These are phyloP conservation scores for Monosporascus cannonballus DNA, from an alignment of 2,329 filamentous ascomycete genomes.

Conservation along the genomic window DNA sequence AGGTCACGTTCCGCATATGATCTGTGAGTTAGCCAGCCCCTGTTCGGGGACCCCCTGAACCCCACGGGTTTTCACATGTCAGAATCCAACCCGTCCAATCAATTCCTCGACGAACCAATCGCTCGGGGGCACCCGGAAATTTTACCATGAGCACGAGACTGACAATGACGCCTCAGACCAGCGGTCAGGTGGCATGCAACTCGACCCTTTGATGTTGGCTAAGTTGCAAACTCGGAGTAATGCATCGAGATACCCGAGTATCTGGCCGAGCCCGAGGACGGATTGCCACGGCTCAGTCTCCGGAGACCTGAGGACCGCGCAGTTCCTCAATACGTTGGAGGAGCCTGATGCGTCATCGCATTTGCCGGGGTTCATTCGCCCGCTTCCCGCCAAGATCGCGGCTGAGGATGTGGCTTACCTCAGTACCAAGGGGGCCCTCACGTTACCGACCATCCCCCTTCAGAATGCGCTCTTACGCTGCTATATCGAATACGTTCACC, in stretches of 20 bases:
- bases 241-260: conserved; percentile 23
- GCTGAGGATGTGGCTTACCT: conserved; percentile 80
- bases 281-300: conserved; percentile 17
- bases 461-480: conserved; percentile 76
- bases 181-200: conserved; percentile 17
- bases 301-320: conserved; percentile 32
- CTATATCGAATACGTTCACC: conserved; percentile 86
- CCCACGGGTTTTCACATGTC: conserved; percentile 21
- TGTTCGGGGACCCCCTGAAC: background rate
- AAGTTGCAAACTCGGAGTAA: conserved; percentile 21
- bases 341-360: conserved; percentile 42
- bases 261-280: conserved; percentile 25
- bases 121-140: conserved; percentile 6
- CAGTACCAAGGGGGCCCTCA: conserved; percentile 75
- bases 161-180: conserved; percentile 25
- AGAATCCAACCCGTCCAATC: conserved; percentile 4
- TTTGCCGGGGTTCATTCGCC: conserved; percentile 66
- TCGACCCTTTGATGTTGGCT: conserved; percentile 28
- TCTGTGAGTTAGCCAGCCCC: conserved; percentile 35
- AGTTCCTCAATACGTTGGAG: conserved; percentile 42
- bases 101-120: conserved; percentile 6
- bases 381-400: conserved; percentile 69
- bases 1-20: conserved; percentile 40
- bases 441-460: conserved; percentile 62
- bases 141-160: conserved; percentile 16